phyloP scores from a whole-genome alignment of 2,329 filamentous ascomycete genomes.

The Neopestalotiopsis sp. region DNA sequence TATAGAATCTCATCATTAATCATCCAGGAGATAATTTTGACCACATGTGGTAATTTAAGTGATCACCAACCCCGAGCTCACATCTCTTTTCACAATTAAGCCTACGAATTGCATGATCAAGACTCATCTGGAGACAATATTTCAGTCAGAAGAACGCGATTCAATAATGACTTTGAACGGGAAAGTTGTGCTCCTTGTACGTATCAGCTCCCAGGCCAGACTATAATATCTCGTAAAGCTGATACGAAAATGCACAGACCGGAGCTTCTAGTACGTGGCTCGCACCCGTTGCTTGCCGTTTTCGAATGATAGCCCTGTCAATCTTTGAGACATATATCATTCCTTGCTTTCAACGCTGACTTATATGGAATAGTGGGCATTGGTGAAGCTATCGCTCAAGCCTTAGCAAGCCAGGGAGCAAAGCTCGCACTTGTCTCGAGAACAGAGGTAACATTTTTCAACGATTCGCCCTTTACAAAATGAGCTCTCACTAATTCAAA shows the following conservation, averaged over 20 bases:
- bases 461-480: background rate
- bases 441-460: slow-evolving; percentile 28
- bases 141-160: background rate
- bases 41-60: background rate
- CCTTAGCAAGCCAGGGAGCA: slow-evolving; percentile 42
- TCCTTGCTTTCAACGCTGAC: background rate
- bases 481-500: background rate
- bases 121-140: background rate
- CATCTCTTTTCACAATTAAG: background rate
- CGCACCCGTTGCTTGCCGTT: background rate
- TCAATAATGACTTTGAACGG: background rate
- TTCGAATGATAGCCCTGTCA: background rate
- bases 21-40: background rate
- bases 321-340: background rate
- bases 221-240: background rate
- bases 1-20: background rate
- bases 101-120: background rate
- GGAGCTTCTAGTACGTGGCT: slow-evolving; percentile 3
- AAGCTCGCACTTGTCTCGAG: slow-evolving; percentile 49
- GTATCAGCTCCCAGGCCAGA: background rate
- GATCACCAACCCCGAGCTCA: background rate
- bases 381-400: slow-evolving; percentile 46
- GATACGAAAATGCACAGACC: background rate
- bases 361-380: slow-evolving; percentile 42
- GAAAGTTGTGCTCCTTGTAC: slow-evolving; percentile 12